phyloP scores from a whole-genome alignment of 1,284 basidiomycete species.

The Sparassis latifolia region DNA sequence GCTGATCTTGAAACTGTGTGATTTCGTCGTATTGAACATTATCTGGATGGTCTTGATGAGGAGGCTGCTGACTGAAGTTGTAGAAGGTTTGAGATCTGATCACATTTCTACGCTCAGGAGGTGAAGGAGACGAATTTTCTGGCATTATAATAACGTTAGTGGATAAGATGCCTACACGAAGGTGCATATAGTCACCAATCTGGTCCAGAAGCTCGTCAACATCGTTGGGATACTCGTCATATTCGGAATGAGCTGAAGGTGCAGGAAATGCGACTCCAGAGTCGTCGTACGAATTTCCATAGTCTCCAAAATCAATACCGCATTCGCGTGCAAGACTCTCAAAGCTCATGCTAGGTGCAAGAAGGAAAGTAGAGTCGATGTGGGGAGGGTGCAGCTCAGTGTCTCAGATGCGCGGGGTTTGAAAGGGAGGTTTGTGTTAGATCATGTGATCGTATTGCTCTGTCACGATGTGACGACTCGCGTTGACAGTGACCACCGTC shows the following conservation, averaged over 20 bases:
- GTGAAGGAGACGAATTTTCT: constrained; percentile 35
- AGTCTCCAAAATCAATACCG: constrained; percentile 13
- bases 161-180: neutral
- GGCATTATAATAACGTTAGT: neutral
- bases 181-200: constrained; percentile 43
- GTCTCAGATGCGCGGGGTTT: too few relatives aligned
- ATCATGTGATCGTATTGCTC: neutral
- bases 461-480: constrained; percentile 17
- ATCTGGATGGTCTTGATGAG: neutral
- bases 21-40: too few relatives aligned
- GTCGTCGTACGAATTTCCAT: constrained; percentile 3
- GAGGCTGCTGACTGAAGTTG: constrained; percentile 1
- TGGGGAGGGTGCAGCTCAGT: neutral
- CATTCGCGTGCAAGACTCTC: constrained; percentile 13
- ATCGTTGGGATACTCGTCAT: neutral
- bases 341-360: constrained; percentile 14
- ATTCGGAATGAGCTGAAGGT: neutral
- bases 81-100: neutral
- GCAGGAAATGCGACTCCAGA: too few relatives aligned
- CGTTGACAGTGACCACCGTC: constrained; percentile 1
- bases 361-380: neutral
- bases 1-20: too few relatives aligned
- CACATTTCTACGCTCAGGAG: constrained; percentile 18
- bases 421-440: too few relatives aligned
- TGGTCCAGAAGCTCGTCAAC: constrained; percentile 8